Conservation (phyloP, 768 basidiomycete species). For the Lentinula sp. region DNA sequence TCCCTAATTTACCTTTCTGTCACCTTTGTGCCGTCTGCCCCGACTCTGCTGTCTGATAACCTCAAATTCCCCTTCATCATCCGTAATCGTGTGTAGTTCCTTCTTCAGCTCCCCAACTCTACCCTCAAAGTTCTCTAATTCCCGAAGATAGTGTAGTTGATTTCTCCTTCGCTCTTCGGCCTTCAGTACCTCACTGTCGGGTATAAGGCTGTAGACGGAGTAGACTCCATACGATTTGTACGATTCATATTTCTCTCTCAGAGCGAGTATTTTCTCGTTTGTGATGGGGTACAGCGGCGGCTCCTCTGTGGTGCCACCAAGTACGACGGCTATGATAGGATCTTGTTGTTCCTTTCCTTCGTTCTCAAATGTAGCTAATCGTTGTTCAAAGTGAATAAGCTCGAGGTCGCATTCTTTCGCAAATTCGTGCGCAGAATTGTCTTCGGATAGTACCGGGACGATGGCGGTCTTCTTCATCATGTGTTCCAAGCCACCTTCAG, state of each 20-base stretch:
- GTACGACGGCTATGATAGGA: background rate
- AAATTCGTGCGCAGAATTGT: background rate
- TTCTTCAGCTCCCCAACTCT: background rate
- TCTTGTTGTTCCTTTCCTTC: background rate
- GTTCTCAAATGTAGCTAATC: background rate
- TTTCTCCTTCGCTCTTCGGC: background rate
- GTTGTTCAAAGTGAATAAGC: background rate
- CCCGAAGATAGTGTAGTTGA: background rate
- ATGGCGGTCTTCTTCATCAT: background rate
- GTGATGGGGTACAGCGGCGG: background rate
- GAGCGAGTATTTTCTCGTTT: background rate
- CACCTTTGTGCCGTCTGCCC: background rate
- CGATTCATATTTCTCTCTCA: background rate
- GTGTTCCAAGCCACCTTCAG: background rate
- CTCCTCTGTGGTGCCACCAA: background rate
- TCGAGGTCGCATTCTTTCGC: background rate
- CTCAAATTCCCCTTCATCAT: conserved; percentile 30
- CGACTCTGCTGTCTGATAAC: conserved; percentile 19
- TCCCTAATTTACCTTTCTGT: background rate
- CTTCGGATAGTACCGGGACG: background rate
- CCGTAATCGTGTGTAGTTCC: background rate
- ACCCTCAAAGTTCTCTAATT: background rate
- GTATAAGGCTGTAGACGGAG: background rate
- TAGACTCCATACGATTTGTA: conserved; percentile 3
- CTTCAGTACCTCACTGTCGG: background rate